Evolutionary conservation across 208 protist species (phyloP).

Genomic region (Leishmania gerbilli): DNA sequence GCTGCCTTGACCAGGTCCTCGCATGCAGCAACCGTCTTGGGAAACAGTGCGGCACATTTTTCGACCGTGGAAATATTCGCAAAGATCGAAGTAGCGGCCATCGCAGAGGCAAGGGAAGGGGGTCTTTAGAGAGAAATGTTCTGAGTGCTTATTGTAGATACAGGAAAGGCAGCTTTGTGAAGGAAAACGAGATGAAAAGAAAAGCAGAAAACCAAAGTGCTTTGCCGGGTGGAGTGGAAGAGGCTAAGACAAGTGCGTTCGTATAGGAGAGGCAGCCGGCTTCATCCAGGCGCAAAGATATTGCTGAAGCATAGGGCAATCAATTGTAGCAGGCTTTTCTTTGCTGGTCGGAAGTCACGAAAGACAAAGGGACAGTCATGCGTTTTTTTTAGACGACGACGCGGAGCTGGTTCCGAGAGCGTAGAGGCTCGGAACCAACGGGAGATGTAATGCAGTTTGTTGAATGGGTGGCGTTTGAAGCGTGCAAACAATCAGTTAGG

Average conservation of each 20-base stretch:
- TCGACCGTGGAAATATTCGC: constrained; percentile 41
- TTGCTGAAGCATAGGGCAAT: not conserved
- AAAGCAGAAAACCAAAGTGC: not conserved
- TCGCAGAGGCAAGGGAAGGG: not conserved
- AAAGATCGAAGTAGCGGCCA: constrained; percentile 47
- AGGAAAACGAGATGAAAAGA: not conserved
- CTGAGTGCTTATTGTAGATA: not conserved
- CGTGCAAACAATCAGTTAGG: not conserved
- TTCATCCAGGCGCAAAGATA: not conserved
- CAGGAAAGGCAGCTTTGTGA: not conserved
- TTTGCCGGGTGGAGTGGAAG: not conserved
- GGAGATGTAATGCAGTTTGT: not conserved
- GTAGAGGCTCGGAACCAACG: not conserved
- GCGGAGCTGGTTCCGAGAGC: not conserved
- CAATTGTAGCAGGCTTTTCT: not conserved
- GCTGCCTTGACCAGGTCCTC: constrained; percentile 46
- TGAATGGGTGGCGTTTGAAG: not conserved
- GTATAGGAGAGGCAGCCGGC: not conserved
- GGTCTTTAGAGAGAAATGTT: not conserved
- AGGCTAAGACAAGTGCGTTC: not conserved
- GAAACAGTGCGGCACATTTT: constrained; percentile 72
- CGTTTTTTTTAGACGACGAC: not conserved
- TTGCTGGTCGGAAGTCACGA: not conserved
- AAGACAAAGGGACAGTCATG: not conserved
- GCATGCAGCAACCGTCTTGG: constrained; percentile 54